phyloP scores from a whole-genome alignment of 2,329 filamentous ascomycete species.

The Trichoderma citrinoviride region DNA sequence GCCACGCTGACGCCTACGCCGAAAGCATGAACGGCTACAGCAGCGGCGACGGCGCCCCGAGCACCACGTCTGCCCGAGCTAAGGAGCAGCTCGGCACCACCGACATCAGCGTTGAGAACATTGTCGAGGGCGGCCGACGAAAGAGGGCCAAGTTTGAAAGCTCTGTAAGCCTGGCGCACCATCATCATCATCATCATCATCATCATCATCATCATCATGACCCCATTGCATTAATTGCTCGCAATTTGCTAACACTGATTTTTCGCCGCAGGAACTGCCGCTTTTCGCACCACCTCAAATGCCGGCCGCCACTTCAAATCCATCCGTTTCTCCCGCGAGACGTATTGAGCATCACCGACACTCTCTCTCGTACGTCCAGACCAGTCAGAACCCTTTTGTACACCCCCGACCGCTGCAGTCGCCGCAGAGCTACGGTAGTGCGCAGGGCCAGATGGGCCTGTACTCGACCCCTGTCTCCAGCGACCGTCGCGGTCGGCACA shows the following conservation, averaged over 20 bases:
- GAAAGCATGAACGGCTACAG: conserved; percentile 76
- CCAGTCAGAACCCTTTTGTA: conserved; percentile 75
- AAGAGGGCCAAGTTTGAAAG: conserved; percentile 96
- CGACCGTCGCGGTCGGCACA: conserved; percentile 66
- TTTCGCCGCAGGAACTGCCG: conserved; percentile 72
- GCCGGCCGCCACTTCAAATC: conserved; percentile 90
- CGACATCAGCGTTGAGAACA: conserved; percentile 97
- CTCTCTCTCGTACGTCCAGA: conserved; percentile 71
- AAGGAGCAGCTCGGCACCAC: conserved; percentile 90
- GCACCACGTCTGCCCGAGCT: conserved; percentile 67
- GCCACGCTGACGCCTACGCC: conserved; percentile 57
- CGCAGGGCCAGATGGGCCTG: conserved; percentile 47
- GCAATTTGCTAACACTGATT: conserved; percentile 33
- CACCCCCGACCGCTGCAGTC: conserved; percentile 78
- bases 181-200: neutral
- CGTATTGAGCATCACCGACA: conserved; percentile 67
- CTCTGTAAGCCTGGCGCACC: conserved; percentile 66
- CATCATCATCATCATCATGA: neutral
- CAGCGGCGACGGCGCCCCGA: conserved; percentile 79
- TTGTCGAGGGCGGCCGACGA: conserved; percentile 91
- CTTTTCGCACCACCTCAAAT: conserved; percentile 93
- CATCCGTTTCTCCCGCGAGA: conserved; percentile 90
- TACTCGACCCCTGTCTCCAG: conserved; percentile 61
- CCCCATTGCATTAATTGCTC: neutral
- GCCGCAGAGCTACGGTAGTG: conserved; percentile 69